Percentiles rank a stretch among this genome's conserved stretches.
Conservation (phyloP, 192 early-diverging fungal genomes). For the Irineochytrium annulatum region DNA sequence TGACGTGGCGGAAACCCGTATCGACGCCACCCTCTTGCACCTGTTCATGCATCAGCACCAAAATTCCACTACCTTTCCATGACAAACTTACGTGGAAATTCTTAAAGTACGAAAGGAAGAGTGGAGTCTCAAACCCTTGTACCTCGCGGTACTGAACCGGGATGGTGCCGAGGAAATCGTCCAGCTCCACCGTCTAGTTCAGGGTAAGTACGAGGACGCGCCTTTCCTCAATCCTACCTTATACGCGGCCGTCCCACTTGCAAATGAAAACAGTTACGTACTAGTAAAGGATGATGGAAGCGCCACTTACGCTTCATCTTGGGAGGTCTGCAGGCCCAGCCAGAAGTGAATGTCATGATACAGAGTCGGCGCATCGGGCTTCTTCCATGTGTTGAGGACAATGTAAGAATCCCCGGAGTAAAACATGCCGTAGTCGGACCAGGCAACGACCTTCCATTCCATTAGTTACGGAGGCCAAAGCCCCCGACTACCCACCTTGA, state of each 20-base stretch:
- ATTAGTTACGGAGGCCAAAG: background rate
- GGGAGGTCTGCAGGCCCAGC: constrained; percentile 70
- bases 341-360: constrained; percentile 83
- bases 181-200: constrained; percentile 36
- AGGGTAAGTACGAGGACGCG: constrained; percentile 29
- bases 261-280: background rate
- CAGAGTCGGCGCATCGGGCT: constrained; percentile 52
- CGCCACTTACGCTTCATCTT: constrained; percentile 35
- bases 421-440: constrained; percentile 65
- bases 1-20: constrained; percentile 70
- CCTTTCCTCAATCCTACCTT: constrained; percentile 68
- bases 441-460: constrained; percentile 42
- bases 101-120: constrained; percentile 69
- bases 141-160: constrained; percentile 79
- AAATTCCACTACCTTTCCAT: background rate
- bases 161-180: constrained; percentile 62
- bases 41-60: background rate
- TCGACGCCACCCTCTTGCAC: constrained; percentile 64
- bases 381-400: constrained; percentile 63
- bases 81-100: constrained; percentile 30
- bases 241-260: constrained; percentile 72
- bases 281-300: background rate
- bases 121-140: constrained; percentile 58
- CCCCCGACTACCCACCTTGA: constrained; percentile 30
- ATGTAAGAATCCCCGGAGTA: constrained; percentile 76